Percentiles rank a stretch among this genome's conserved stretches.
Conservation (phyloP, 2,329 filamentous ascomycete species). For the Sporothrix pallida region DNA sequence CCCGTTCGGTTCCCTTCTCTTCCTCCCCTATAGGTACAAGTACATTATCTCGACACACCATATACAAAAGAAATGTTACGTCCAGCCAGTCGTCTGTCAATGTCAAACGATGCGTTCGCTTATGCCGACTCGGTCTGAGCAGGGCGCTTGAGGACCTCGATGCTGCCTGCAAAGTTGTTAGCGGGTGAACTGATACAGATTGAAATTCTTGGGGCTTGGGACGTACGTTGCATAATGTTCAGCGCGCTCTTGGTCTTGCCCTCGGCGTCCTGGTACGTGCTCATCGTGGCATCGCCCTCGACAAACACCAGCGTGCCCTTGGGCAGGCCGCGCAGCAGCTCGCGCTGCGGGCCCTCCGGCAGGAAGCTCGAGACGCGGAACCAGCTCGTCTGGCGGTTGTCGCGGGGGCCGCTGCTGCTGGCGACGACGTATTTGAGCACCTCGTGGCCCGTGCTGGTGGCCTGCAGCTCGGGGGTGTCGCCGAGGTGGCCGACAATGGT, state of each 20-base stretch:
- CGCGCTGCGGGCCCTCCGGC: constrained; percentile 69
- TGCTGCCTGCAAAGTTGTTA: constrained; percentile 45
- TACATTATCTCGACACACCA: constrained; percentile 5
- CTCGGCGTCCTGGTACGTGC: constrained; percentile 69
- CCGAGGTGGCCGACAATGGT: constrained; percentile 86
- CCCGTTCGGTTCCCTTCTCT: background rate
- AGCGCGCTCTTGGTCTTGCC: constrained; percentile 69
- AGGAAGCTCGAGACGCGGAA: constrained; percentile 79
- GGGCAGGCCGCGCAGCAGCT: constrained; percentile 72
- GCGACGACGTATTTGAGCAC: constrained; percentile 79
- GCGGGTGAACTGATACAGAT: background rate
- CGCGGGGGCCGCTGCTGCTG: constrained; percentile 67
- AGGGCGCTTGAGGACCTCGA: constrained; percentile 55
- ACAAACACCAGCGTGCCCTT: constrained; percentile 85
- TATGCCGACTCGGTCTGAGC: constrained; percentile 32
- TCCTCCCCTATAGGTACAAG: background rate
- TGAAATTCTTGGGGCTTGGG: background rate
- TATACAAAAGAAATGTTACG: constrained; percentile 17
- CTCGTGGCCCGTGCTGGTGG: constrained; percentile 73
- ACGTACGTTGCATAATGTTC: constrained; percentile 81
- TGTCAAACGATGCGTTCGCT: background rate
- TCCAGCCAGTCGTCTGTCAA: background rate
- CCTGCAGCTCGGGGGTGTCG: constrained; percentile 74
- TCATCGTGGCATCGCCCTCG: constrained; percentile 79
- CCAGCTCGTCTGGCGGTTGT: constrained; percentile 82